phyloP scores from a whole-genome alignment of 23 red algal genomes.

The Chondrus crispus region DNA sequence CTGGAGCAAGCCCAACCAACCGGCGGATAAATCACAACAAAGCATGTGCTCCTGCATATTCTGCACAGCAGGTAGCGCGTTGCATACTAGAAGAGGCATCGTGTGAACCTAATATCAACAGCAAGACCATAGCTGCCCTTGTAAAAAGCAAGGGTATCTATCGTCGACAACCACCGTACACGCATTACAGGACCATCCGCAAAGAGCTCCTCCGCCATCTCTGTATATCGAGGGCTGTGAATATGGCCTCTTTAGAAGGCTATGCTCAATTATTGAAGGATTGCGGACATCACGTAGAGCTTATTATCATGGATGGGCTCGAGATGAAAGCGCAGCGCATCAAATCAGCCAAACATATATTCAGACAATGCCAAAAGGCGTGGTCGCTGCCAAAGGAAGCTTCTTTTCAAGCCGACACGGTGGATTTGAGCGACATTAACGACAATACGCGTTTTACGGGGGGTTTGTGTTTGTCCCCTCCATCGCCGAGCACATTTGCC shows the following conservation, averaged over 20 bases:
- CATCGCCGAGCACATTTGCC: too few relatives aligned
- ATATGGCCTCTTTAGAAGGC: not conserved
- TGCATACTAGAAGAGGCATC: not conserved
- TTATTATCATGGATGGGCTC: not conserved
- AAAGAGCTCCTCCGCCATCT: not conserved
- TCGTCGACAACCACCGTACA: not conserved
- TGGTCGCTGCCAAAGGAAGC: too few relatives aligned
- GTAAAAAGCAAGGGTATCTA: not conserved
- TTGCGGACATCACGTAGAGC: not conserved
- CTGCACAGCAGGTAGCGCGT: not conserved
- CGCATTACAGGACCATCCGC: not conserved
- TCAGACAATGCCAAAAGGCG: too few relatives aligned
- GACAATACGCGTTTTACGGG: too few relatives aligned
- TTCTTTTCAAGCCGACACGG: too few relatives aligned
- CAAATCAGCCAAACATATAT: too few relatives aligned
- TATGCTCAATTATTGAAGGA: not conserved
- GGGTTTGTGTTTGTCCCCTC: too few relatives aligned
- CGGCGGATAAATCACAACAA: not conserved
- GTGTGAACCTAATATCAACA: not conserved
- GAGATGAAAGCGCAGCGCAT: not conserved
- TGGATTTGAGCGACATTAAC: too few relatives aligned
- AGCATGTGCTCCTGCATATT: conserved; percentile 1
- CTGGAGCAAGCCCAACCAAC: not conserved
- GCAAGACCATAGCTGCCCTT: not conserved
- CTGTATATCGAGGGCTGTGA: not conserved